Evolutionary conservation across 768 basidiomycete genomes (phyloP), one percentile per base, ranked within the genome.

Genomic region (Pleurotus tuber-regium): DNA sequence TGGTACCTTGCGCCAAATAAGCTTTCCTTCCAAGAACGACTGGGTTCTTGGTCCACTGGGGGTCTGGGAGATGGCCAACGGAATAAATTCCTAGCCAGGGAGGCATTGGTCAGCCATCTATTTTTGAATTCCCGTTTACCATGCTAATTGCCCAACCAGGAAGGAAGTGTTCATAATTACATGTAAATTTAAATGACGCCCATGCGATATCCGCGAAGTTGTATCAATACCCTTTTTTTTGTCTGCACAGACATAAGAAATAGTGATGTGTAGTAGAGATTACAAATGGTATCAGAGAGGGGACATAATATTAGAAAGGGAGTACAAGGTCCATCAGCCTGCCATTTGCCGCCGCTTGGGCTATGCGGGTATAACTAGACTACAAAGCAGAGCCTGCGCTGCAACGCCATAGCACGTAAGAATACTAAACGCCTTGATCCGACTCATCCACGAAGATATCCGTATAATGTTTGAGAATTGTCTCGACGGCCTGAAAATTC

Each of bases 361-460:
- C 23, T 24, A 18, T 48, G 31, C 1, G 31, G 31, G 46, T 48
- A 48, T 48, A 9, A 18, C n/a, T 48, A 48, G 23, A 48, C 14
- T 48, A 48, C 46, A 48, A 33, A 29, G 51, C 41, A 21, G 26
- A 41, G 8, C 7, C 9, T n/a, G 39, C 39, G 10, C 8, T 16
- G 7, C 7, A 41, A 41, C 18, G n/a, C 12, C 23, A 44, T 2
- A 2, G 24, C 9, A 18, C 10, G n/a, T 47, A 10, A 31, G 25
- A 30, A 40, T 1, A 39, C 28, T 24, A 40, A 11, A 43, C 4
- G 38, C 29, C 53, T 38, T 57, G 74, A 44, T 88, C 88, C 56
- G 76, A 70, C 65, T 93, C 95, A 59, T 96, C 95, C 57, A 98
- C 88, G 69, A 98, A 98, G 62, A 98, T 98, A 73, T 97, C 95